Percentiles rank a stretch among this genome's conserved stretches.
phyloP scores from a whole-genome alignment of 1,284 basidiomycete genomes.

The Rhodotorula sp. region DNA sequence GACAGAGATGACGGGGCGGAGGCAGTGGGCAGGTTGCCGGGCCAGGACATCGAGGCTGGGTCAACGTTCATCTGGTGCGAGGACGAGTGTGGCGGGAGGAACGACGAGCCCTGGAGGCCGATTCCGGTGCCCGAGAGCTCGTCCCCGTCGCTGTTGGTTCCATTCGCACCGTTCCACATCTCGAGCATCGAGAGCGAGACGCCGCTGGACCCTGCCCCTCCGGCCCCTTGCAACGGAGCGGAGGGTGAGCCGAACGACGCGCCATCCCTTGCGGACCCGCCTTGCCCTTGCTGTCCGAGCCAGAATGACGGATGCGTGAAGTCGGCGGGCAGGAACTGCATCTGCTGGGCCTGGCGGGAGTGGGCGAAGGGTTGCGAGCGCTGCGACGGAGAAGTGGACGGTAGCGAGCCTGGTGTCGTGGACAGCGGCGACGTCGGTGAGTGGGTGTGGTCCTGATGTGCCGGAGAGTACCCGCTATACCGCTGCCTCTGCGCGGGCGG shows the following conservation, averaged over 20 bases:
- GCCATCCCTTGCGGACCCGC: neutral
- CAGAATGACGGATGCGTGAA: neutral
- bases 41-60: too few species aligned
- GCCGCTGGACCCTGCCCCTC: neutral
- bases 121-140: too few species aligned
- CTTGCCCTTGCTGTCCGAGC: neutral
- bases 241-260: neutral
- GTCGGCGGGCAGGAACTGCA: neutral
- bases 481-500: too few species aligned
- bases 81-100: too few species aligned
- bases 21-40: neutral
- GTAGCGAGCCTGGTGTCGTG: neutral
- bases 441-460: too few species aligned
- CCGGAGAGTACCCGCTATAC: too few species aligned
- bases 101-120: too few species aligned
- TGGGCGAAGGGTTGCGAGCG: neutral
- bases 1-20: neutral
- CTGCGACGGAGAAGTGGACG: neutral
- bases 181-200: constrained; percentile 11
- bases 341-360: neutral
- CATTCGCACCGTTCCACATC: neutral
- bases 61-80: too few species aligned
- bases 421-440: too few species aligned
- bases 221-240: neutral
- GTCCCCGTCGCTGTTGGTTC: too few species aligned